Evolutionary conservation across 768 basidiomycete genomes (phyloP).

Genomic region (Mycena crocata): DNA sequence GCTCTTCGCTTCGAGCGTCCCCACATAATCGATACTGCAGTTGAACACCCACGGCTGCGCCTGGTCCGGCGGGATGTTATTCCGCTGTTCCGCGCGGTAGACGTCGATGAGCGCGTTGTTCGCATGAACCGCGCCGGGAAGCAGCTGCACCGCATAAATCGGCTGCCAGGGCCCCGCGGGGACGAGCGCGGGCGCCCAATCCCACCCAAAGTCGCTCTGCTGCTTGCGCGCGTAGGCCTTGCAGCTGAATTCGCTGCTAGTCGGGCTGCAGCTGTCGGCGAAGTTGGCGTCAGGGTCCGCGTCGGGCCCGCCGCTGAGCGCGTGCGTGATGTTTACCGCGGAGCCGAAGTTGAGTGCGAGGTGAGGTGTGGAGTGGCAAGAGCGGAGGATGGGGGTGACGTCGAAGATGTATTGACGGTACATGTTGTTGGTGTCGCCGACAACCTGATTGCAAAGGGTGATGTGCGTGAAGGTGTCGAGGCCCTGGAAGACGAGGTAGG

Average conservation of each 20-base stretch:
- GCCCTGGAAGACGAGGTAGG: conserved; percentile 23
- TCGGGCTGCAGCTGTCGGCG: conserved; percentile 21
- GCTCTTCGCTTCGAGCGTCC: neutral
- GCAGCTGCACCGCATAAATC: conserved; percentile 22
- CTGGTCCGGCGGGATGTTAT: conserved; percentile 23
- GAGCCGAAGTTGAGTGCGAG: conserved; percentile 23
- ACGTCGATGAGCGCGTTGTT: conserved; percentile 26
- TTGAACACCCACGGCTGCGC: conserved; percentile 21
- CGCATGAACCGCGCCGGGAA: conserved; percentile 12
- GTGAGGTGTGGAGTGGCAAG: conserved; percentile 7
- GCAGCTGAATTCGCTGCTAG: conserved; percentile 25
- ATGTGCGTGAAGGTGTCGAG: conserved; percentile 24
- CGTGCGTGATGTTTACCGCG: conserved; percentile 21
- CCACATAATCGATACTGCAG: conserved; percentile 18
- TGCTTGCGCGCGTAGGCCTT: conserved; percentile 27
- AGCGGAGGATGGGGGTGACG: conserved; percentile 11
- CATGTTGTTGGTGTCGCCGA: conserved; percentile 26
- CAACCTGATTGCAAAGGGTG: conserved; percentile 18
- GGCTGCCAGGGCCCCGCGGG: conserved; percentile 24
- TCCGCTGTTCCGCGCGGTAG: conserved; percentile 24
- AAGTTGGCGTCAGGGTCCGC: conserved; percentile 18
- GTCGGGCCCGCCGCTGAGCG: conserved; percentile 17
- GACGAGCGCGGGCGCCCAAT: conserved; percentile 23
- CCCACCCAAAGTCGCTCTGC: conserved; percentile 27
- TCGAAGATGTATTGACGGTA: conserved; percentile 24